Conservation (phyloP, 495 filamentous ascomycete genomes). For the Amniculicola lignicola region DNA sequence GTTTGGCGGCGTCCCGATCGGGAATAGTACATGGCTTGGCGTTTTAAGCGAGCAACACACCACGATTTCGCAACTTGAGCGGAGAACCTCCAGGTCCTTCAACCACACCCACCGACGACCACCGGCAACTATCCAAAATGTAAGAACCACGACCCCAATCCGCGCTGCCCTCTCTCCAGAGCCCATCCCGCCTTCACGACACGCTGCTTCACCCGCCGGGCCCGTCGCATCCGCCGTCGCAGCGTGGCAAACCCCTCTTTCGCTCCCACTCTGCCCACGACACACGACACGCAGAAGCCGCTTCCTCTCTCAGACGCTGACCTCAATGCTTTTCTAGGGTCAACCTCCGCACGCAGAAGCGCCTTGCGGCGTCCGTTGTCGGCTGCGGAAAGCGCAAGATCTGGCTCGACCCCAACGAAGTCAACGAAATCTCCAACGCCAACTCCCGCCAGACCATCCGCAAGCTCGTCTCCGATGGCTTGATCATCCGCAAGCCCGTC, state of each 20-base stretch:
- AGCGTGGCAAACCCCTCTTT: slow-evolving; percentile 25
- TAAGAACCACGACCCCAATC: slow-evolving; percentile 42
- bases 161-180: background rate
- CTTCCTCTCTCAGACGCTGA: slow-evolving; percentile 13
- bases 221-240: background rate
- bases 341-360: slow-evolving; percentile 99
- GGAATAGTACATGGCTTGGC: slow-evolving; percentile 15
- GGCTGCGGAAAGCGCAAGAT: slow-evolving; percentile 99
- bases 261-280: slow-evolving; percentile 3
- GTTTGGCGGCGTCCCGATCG: background rate
- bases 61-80: background rate
- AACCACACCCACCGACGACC: slow-evolving; percentile 32
- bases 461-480: slow-evolving; percentile 99
- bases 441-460: slow-evolving; percentile 99
- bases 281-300: slow-evolving; percentile 1
- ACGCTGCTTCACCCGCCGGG: background rate
- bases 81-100: slow-evolving; percentile 6
- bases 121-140: slow-evolving; percentile 53
- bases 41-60: slow-evolving; percentile 1
- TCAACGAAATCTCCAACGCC: slow-evolving; percentile 99
- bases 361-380: slow-evolving; percentile 95
- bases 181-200: background rate
- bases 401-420: slow-evolving; percentile 99
- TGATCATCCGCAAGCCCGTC: slow-evolving; percentile 99
- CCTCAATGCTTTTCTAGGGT: slow-evolving; percentile 64